These are phyloP conservation scores for Apostasia shenzhenica DNA, from an alignment of 106 monocot genomes.

Conservation along the genomic window DNA sequence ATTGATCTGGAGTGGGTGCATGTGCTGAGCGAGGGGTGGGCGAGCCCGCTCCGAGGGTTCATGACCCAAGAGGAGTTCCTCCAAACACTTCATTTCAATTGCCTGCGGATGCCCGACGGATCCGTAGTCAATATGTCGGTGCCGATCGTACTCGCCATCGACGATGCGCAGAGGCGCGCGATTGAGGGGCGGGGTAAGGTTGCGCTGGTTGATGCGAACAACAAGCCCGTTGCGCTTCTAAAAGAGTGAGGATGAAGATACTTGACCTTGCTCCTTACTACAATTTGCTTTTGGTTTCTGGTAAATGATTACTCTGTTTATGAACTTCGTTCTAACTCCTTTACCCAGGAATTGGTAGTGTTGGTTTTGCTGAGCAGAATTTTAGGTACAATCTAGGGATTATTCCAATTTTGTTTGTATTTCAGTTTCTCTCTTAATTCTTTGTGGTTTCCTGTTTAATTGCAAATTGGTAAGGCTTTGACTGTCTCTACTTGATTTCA, in stretches of 20 bases:
- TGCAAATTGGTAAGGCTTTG: too few species aligned
- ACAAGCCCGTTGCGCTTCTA: constrained; percentile 54
- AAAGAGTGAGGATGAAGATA: constrained; percentile 47
- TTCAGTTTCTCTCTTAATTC: too few species aligned
- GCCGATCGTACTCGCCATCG: constrained; percentile 80
- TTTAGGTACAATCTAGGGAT: too few species aligned
- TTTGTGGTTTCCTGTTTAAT: too few species aligned
- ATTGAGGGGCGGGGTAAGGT: constrained; percentile 46
- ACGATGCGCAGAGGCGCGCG: constrained; percentile 56
- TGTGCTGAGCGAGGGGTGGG: constrained; percentile 90
- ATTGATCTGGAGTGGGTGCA: constrained; percentile 84
- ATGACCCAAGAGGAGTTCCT: constrained; percentile 84
- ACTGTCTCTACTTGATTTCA: too few species aligned
- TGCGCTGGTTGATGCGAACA: constrained; percentile 32
- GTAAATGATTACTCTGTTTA: too few species aligned
- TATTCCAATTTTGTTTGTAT: too few species aligned
- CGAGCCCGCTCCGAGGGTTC: constrained; percentile 82
- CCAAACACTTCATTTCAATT: constrained; percentile 98
- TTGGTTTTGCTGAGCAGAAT: too few species aligned
- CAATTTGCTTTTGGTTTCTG: too few species aligned
- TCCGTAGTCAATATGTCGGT: constrained; percentile 78
- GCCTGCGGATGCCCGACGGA: constrained; percentile 52
- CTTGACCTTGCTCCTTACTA: not conserved
- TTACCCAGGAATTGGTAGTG: too few species aligned
- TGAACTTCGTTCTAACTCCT: too few species aligned